Evolutionary conservation across 805 yeast genomes (phyloP).

Genomic region (Kuraishia floccosa): DNA sequence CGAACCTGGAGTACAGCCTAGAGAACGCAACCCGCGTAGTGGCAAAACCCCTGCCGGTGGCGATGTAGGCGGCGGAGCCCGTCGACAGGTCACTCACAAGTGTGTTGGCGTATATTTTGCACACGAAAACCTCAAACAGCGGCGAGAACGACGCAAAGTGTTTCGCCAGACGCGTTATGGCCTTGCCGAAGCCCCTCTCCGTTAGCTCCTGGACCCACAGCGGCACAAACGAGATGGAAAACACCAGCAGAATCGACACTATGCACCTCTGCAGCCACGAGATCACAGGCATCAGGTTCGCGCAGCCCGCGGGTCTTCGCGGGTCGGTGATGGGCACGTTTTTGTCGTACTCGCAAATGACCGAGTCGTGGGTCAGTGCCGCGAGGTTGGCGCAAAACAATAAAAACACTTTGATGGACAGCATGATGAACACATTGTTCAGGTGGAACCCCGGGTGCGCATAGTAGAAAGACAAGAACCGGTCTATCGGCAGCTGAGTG

Average conservation of each 20-base stretch:
- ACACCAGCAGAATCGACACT: constrained; percentile 63
- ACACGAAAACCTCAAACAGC: constrained; percentile 69
- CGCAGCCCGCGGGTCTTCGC: constrained; percentile 58
- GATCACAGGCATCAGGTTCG: constrained; percentile 56
- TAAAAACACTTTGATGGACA: constrained; percentile 55
- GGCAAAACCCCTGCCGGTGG: constrained; percentile 79
- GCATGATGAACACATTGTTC: constrained; percentile 63
- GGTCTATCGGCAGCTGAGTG: constrained; percentile 64
- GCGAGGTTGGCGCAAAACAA: constrained; percentile 50
- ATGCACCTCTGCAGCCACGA: constrained; percentile 69
- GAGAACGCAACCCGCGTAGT: constrained; percentile 60
- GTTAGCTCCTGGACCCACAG: constrained; percentile 66
- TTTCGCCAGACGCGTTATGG: constrained; percentile 47
- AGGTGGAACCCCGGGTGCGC: constrained; percentile 85
- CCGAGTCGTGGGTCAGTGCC: constrained; percentile 48
- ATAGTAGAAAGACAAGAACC: constrained; percentile 70
- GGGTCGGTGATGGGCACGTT: constrained; percentile 50
- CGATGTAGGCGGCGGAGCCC: constrained; percentile 76
- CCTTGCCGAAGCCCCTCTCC: constrained; percentile 67
- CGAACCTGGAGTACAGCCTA: constrained; percentile 56
- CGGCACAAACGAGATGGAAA: constrained; percentile 66
- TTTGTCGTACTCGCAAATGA: constrained; percentile 49
- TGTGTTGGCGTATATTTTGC: constrained; percentile 65
- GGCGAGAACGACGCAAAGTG: constrained; percentile 69
- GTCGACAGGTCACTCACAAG: constrained; percentile 55